Conservation (phyloP, 345 rosid genomes). For the Pseudoturritis turrita region DNA sequence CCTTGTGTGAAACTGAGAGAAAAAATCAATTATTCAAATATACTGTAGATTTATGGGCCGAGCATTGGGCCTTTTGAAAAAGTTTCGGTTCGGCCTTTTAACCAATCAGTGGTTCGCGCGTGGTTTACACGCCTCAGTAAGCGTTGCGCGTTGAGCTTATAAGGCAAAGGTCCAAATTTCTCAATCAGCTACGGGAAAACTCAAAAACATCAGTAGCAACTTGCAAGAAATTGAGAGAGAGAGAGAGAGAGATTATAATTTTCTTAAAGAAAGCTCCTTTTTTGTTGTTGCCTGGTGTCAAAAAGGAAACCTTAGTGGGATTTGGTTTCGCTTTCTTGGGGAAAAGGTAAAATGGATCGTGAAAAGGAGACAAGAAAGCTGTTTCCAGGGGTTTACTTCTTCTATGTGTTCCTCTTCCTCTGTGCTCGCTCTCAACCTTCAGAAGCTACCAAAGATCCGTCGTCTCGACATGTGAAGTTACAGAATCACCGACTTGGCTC, state of each 20-base stretch:
- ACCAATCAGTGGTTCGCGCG: neutral
- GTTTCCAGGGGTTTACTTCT: neutral
- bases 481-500: slow-evolving; percentile 32
- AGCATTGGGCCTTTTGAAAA: neutral
- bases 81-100: neutral
- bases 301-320: neutral
- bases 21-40: too few relatives aligned
- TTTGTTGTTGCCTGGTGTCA: slow-evolving; percentile 3
- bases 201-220: slow-evolving; percentile 2
- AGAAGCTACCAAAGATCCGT: slow-evolving; percentile 22
- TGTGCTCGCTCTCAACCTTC: slow-evolving; percentile 1
- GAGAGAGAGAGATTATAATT: neutral
- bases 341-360: neutral
- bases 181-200: neutral
- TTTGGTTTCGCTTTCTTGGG: slow-evolving; percentile 25
- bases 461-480: slow-evolving; percentile 12
- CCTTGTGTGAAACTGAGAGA: too few relatives aligned
- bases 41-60: neutral
- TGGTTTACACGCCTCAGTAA: neutral
- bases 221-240: neutral
- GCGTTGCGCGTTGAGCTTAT: neutral
- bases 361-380: slow-evolving; percentile 10
- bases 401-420: neutral
- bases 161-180: slow-evolving; percentile 4
- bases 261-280: neutral